These are phyloP conservation scores for Brassica nigra DNA, from an alignment of 345 rosid species.

Conservation along the genomic window DNA sequence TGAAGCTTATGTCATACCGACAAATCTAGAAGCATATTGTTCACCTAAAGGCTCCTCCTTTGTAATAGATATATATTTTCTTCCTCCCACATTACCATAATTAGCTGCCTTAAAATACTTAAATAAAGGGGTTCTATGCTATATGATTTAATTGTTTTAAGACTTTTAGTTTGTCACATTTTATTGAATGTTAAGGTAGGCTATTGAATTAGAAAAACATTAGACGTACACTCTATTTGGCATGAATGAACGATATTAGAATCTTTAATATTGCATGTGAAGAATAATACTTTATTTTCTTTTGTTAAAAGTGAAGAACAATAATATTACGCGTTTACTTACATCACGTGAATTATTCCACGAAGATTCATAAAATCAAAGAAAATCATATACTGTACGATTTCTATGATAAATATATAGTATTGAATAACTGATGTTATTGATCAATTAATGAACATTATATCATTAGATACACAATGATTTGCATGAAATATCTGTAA, in stretches of 20 bases:
- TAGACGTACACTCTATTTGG: neutral
- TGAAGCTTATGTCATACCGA: conserved; percentile 34
- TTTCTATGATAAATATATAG: neutral
- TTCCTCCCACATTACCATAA: neutral
- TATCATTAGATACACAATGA: neutral
- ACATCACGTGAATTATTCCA: conserved; percentile 31
- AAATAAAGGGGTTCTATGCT: neutral
- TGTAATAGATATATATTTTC: neutral
- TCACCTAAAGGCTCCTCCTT: conserved; percentile 3
- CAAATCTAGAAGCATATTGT: conserved; percentile 31
- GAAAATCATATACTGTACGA: conserved; percentile 15
- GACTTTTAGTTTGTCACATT: neutral
- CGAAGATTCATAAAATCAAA: neutral
- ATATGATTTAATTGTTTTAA: neutral
- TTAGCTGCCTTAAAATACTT: conserved; percentile 11
- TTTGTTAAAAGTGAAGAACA: neutral
- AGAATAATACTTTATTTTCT: neutral
- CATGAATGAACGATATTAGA: neutral
- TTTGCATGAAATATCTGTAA: neutral
- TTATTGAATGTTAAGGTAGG: neutral
- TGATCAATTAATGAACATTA: neutral
- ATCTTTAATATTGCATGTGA: conserved; percentile 2
- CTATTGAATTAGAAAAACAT: neutral
- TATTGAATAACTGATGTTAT: neutral
- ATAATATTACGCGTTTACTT: conserved; percentile 22